A percentile compares a stretch with the other conserved stretches of the same genome.
Conservation (phyloP, 2,329 filamentous ascomycete genomes). For the Colletotrichum salicis region DNA sequence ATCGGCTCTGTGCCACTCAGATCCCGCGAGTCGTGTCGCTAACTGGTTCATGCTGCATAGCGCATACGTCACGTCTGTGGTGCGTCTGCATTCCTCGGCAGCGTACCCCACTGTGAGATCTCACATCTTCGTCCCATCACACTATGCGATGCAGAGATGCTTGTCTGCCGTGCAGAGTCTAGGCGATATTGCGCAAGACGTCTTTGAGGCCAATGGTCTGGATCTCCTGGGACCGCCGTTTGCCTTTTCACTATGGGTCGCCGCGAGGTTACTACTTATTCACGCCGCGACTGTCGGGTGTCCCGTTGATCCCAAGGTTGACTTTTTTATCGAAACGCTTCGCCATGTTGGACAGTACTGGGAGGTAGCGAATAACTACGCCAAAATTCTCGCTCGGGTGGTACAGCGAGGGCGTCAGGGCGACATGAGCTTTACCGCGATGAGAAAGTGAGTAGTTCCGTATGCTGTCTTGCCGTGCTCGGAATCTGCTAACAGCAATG, state of each 20-base stretch:
- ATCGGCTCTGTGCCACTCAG: constrained; percentile 56
- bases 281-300: constrained; percentile 52
- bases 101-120: constrained; percentile 54
- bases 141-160: constrained; percentile 58
- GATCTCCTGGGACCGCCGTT: constrained; percentile 56
- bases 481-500: constrained; percentile 21
- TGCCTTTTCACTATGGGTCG: constrained; percentile 57
- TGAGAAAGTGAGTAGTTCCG: constrained; percentile 50
- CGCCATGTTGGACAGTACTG: constrained; percentile 54
- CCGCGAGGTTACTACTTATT: constrained; percentile 52
- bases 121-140: constrained; percentile 54
- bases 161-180: constrained; percentile 56
- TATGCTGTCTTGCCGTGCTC: neutral
- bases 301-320: constrained; percentile 51
- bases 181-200: constrained; percentile 55
- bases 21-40: constrained; percentile 56
- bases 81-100: constrained; percentile 55
- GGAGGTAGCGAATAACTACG: constrained; percentile 56
- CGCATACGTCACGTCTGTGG: constrained; percentile 56
- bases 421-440: constrained; percentile 49
- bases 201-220: constrained; percentile 54
- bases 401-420: constrained; percentile 49
- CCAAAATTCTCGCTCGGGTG: constrained; percentile 52
- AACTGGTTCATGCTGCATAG: constrained; percentile 60
- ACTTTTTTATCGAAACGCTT: constrained; percentile 56